These are phyloP conservation scores for Cyclocybe cylindracea DNA, from an alignment of 768 basidiomycete genomes.

Conservation along the genomic window DNA sequence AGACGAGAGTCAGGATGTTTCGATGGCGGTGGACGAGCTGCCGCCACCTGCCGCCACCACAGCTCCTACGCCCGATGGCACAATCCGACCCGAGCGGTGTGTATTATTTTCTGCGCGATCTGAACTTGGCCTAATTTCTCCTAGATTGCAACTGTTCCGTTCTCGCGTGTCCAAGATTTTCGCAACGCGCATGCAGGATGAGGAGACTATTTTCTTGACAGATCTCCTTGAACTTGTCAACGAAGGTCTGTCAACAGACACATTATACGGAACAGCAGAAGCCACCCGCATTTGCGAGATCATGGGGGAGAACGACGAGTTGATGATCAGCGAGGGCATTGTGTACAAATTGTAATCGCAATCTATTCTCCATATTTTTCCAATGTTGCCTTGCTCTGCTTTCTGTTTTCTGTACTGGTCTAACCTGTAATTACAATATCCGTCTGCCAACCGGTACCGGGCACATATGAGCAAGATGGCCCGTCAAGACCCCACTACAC, in stretches of 20 bases:
- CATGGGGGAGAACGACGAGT: slow-evolving; percentile 80
- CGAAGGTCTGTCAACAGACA: slow-evolving; percentile 63
- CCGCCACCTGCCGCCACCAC: slow-evolving; percentile 30
- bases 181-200: slow-evolving; percentile 65
- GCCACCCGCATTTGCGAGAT: slow-evolving; percentile 68
- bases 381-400: neutral
- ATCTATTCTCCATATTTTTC: slow-evolving; percentile 7
- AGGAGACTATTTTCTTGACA: slow-evolving; percentile 72
- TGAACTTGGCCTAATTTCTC: neutral
- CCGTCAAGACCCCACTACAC: too few relatives aligned
- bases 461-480: too few relatives aligned
- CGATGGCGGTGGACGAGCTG: slow-evolving; percentile 54
- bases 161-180: slow-evolving; percentile 73
- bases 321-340: slow-evolving; percentile 87
- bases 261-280: slow-evolving; percentile 80
- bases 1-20: slow-evolving; percentile 65
- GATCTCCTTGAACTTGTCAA: slow-evolving; percentile 78
- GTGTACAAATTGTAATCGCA: slow-evolving; percentile 73
- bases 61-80: slow-evolving; percentile 39
- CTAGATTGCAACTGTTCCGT: slow-evolving; percentile 81
- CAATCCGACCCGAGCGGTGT: slow-evolving; percentile 60
- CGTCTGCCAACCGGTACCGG: too few relatives aligned
- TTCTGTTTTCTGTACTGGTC: neutral
- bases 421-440: neutral
- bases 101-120: slow-evolving; percentile 20